Evolutionary conservation across 441 rosid species (phyloP), one percentile per base, ranked within the genome.

Genomic region (Gossypium davidsonii): DNA sequence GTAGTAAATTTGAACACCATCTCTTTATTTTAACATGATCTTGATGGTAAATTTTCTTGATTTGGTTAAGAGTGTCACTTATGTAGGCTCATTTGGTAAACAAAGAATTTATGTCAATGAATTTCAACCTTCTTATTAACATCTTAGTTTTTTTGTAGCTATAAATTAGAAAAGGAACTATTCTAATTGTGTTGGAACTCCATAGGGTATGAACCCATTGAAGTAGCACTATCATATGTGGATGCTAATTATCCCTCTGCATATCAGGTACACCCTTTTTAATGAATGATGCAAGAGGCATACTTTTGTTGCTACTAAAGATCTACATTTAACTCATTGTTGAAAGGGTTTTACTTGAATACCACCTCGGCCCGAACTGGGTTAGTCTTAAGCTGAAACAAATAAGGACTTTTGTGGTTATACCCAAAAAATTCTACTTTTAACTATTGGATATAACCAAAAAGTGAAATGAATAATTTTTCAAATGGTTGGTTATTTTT

Each of bases 141-240:
- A 44, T 58, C 28, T 26, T 73, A 18, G 15, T 0, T 63, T 51
- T 42, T 61, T 42, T 20, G 9, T 63, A n/a, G 37, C 53, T 60
- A 49, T 20, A 5, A 25, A 20, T 23, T n/a, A 5, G 63, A 58
- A 67, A 31, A 6, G 37, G 12, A 3, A 14, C 11, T 20, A 52
- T 62, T 25, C 14, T 26, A 66, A 18, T 23, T 51, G 28, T 49
- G 14, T 14, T 28, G n/a, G 49, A 26, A 17, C 42, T 74, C 79
- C 78, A 26, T 87, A 93, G 97, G 97, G 94, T 42, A 61, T 93
- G 87, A 93, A 90, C 88, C 89, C 93, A 76, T 85, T 93, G 70
- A 91, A 83, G 82, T 90, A 89, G 84, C 63, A 49, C 12, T 15
- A n/a, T 4, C 10, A 49, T 65, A 39, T 49, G 46, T 58, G 67